Percentiles rank a stretch among this genome's conserved stretches.
Conservation (phyloP, 2,329 filamentous ascomycete species). For the Arthrobotrys iridis region DNA sequence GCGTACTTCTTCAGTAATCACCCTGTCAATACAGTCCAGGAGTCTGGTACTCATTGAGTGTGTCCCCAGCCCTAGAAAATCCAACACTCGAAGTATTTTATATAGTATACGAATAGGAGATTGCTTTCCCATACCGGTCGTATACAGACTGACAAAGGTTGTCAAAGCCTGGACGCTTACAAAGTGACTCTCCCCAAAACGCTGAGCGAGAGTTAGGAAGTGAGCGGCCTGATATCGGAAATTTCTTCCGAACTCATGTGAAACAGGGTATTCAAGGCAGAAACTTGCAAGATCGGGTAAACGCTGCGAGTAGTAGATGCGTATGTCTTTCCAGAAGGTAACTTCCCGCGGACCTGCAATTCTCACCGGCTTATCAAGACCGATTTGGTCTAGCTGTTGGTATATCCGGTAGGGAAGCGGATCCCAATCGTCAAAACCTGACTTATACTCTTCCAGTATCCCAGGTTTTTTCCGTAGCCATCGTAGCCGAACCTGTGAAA, state of each 20-base stretch:
- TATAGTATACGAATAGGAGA: background rate
- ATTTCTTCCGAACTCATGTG: background rate
- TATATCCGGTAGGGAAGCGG: background rate
- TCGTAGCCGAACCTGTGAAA: background rate
- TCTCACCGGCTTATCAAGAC: background rate
- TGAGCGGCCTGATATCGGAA: background rate
- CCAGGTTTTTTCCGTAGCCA: background rate
- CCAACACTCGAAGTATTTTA: background rate
- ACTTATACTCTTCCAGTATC: background rate
- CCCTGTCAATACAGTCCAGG: background rate
- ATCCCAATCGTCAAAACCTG: background rate
- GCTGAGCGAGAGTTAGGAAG: background rate
- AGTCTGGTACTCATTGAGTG: background rate
- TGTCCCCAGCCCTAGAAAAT: background rate
- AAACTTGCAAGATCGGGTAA: background rate
- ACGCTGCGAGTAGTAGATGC: background rate
- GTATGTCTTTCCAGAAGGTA: background rate
- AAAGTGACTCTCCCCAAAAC: background rate
- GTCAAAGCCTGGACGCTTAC: background rate
- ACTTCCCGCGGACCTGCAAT: background rate
- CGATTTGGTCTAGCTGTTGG: background rate
- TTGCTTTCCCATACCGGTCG: background rate
- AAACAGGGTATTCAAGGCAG: background rate
- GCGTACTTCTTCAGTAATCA: background rate
- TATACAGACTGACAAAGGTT: background rate